phyloP scores from a whole-genome alignment of 2,329 filamentous ascomycete genomes.

The Diaporthe helianthi region DNA sequence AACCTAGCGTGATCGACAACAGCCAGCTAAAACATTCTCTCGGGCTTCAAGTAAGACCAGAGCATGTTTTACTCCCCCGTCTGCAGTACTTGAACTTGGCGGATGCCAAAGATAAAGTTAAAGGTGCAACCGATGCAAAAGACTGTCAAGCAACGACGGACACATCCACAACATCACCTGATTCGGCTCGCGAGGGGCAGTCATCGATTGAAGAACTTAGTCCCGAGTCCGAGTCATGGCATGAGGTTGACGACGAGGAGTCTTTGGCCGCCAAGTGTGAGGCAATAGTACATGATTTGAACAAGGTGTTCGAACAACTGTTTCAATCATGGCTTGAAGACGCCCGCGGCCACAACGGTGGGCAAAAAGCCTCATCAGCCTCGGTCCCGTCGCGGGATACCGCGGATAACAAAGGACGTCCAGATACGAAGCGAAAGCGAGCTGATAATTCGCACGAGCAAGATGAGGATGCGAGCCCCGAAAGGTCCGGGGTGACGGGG shows the following conservation, averaged over 20 bases:
- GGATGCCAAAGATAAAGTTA: not conserved
- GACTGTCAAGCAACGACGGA: not conserved
- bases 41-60: not conserved
- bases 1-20: no score
- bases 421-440: not conserved
- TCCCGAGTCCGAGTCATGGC: not conserved
- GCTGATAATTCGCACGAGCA: not conserved
- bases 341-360: not conserved
- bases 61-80: not conserved
- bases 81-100: not conserved
- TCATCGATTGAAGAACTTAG: not conserved
- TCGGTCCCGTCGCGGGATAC: not conserved
- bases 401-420: not conserved
- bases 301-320: not conserved
- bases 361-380: not conserved
- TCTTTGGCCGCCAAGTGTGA: not conserved
- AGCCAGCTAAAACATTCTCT: no score
- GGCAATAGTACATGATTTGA: not conserved
- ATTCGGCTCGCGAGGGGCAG: not conserved
- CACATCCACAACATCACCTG: not conserved
- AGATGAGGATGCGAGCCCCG: not conserved
- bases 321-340: not conserved
- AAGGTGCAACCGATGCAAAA: not conserved
- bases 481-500: rapidly evolving
- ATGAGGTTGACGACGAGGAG: not conserved